Conservation (phyloP, 1,139 yeast genomes). For the Diutina ranongensis region DNA sequence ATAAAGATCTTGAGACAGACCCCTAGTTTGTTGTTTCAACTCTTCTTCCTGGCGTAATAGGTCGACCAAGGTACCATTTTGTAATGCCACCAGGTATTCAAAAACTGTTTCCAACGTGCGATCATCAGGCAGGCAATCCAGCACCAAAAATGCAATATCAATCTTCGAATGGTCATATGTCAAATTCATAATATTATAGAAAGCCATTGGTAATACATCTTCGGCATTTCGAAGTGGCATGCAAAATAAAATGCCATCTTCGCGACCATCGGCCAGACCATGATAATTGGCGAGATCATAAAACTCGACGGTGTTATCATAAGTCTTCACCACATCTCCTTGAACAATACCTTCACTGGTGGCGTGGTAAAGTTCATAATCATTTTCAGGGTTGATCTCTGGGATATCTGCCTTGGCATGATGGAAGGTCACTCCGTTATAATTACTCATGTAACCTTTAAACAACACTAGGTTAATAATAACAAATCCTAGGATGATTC, state of each 20-base stretch:
- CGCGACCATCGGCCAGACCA: slow-evolving; percentile 20
- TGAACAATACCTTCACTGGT: slow-evolving; percentile 26
- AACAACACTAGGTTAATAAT: background rate
- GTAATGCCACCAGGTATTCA: slow-evolving; percentile 55
- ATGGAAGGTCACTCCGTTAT: background rate
- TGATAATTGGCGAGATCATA: slow-evolving; percentile 50
- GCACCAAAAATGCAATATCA: slow-evolving; percentile 75
- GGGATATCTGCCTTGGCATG: slow-evolving; percentile 5
- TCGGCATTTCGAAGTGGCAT: slow-evolving; percentile 82
- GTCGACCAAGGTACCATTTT: slow-evolving; percentile 54
- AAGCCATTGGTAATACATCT: slow-evolving; percentile 68
- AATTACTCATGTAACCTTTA: background rate
- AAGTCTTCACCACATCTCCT: slow-evolving; percentile 13
- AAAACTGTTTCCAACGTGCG: slow-evolving; percentile 57
- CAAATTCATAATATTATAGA: slow-evolving; percentile 73
- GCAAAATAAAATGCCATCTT: slow-evolving; percentile 38
- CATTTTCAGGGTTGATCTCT: slow-evolving; percentile 8
- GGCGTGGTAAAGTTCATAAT: slow-evolving; percentile 21
- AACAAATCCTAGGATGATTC: background rate
- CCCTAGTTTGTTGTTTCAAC: slow-evolving; percentile 14
- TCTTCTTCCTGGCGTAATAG: slow-evolving; percentile 32
- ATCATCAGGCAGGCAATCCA: slow-evolving; percentile 74
- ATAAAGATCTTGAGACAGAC: slow-evolving; percentile 44
- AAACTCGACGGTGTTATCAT: slow-evolving; percentile 33
- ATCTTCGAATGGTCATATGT: slow-evolving; percentile 75